Evolutionary conservation across 1,139 yeast genomes (phyloP).

Genomic region (Hansenula sp.): DNA sequence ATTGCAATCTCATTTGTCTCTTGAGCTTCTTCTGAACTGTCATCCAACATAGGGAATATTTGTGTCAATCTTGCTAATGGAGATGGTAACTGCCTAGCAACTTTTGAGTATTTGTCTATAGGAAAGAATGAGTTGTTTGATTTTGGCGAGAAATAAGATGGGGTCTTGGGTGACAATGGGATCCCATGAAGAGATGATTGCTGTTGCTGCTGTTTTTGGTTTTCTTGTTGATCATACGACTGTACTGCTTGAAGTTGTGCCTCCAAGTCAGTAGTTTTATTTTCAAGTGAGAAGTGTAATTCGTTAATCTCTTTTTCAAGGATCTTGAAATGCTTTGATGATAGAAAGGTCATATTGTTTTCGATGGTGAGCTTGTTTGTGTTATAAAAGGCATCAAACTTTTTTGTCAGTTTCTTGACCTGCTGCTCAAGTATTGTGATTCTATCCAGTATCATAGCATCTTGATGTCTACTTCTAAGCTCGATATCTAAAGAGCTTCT

Average conservation of each 20-base stretch:
- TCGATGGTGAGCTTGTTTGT: constrained; percentile 12
- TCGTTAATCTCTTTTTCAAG: constrained; percentile 17
- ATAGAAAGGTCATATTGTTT: constrained; percentile 4
- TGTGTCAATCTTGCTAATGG: not conserved
- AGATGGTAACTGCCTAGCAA: not conserved
- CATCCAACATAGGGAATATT: not conserved
- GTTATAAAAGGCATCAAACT: constrained; percentile 10
- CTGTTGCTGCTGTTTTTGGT: not conserved
- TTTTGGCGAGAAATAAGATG: constrained; percentile 5
- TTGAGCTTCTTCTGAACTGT: not conserved
- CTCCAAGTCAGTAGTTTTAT: constrained; percentile 7
- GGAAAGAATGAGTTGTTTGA: constrained; percentile 5
- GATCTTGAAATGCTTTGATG: constrained; percentile 14
- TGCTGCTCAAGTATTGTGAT: constrained; percentile 1
- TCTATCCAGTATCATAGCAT: not conserved
- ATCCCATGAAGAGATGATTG: constrained; percentile 15
- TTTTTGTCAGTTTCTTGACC: not conserved
- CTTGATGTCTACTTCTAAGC: not conserved
- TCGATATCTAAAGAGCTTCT: not conserved
- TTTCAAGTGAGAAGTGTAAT: constrained; percentile 5
- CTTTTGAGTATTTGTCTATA: constrained; percentile 2
- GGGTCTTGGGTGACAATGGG: constrained; percentile 7
- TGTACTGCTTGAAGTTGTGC: not conserved
- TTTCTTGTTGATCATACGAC: not conserved
- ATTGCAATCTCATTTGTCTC: not conserved